A percentile compares a stretch with the other conserved stretches of the same genome.
Conservation (phyloP, 202 grass and related monocot species). For the Brachypodium distachyon region DNA sequence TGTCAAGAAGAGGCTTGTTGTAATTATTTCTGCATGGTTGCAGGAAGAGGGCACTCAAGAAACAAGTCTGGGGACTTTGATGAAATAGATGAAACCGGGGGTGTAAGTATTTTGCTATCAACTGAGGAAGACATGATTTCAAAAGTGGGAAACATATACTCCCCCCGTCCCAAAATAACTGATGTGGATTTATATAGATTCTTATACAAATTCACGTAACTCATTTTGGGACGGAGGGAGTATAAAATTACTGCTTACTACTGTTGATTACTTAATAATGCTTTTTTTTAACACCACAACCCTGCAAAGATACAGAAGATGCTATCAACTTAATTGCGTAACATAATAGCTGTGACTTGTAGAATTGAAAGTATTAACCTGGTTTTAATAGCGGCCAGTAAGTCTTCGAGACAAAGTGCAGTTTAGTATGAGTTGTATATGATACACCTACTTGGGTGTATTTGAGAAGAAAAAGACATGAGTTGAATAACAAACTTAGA, state of each 20-base stretch:
- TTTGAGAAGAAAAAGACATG: too few species aligned
- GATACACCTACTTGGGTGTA: too few species aligned
- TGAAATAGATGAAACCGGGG: constrained; percentile 30
- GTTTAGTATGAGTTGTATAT: not conserved
- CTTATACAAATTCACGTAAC: too few species aligned
- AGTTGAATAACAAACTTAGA: not conserved
- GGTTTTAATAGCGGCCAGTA: not conserved
- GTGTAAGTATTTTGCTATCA: constrained; percentile 42
- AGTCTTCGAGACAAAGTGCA: not conserved
- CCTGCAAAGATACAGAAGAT: not conserved
- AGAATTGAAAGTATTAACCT: not conserved
- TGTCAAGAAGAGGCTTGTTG: not conserved
- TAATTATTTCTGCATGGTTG: not conserved
- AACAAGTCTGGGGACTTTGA: constrained; percentile 34
- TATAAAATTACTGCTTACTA: not conserved
- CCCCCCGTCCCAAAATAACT: too few species aligned
- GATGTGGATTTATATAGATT: too few species aligned
- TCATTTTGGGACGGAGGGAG: too few species aligned
- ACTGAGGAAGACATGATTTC: not conserved
- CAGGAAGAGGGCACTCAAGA: constrained; percentile 52
- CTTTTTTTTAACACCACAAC: not conserved
- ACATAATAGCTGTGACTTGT: not conserved
- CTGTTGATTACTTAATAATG: not conserved
- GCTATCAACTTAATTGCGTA: not conserved
- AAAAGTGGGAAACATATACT: not conserved